Base-by-base conservation (phyloP, 352 stramenopile genomes). In the Globisporangium solare region DNA sequence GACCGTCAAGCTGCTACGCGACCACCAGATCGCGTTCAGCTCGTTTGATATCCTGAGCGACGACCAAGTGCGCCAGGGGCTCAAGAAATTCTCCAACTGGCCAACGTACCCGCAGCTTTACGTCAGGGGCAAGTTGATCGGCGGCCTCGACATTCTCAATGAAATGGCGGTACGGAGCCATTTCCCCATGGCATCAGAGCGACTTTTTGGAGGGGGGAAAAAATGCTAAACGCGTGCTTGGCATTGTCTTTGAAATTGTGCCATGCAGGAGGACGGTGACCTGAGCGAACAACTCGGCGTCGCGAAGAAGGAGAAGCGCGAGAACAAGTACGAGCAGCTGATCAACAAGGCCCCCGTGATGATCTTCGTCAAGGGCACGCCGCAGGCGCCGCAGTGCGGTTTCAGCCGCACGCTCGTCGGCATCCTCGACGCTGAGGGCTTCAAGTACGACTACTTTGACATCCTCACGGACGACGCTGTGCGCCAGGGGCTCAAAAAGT, bases 301-400 rank as follows among this genome's bases (percentile, higher is more conserved):
- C n/a, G 73, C 73, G 13, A 94, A 94, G 76, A 92, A 91, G 61
- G 66, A 70, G 45, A 92, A 92, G 67, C 83, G 78, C 49, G 79
- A 90, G 62, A 90, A 91, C 70, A 89, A 90, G 63, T 91, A 97
- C 56, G 66, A 88, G 54, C 74, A 92, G 69, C 71, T 98, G 41
- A 86, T 98, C 54, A 94, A 89, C 60, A 77, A 83, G 47, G 80
- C 88, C 27, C 79, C 79, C 3, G 89, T 99, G 60, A 98, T 99
- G 94, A 79, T 99, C 18, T 99, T 99, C 72, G 99, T 99, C 89
- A 99, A 99, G 71, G 97, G 85, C 53, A 73, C 81, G 13, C 96
- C 97, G 10, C 85, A 87, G 58, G 75, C 82, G 22, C 96, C 97
- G 22, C 79, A 92, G 67, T 99, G 97, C 58, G 96, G 96, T 42